Conservation (phyloP, 2,329 filamentous ascomycete genomes). For the Aspergillus sp. region DNA sequence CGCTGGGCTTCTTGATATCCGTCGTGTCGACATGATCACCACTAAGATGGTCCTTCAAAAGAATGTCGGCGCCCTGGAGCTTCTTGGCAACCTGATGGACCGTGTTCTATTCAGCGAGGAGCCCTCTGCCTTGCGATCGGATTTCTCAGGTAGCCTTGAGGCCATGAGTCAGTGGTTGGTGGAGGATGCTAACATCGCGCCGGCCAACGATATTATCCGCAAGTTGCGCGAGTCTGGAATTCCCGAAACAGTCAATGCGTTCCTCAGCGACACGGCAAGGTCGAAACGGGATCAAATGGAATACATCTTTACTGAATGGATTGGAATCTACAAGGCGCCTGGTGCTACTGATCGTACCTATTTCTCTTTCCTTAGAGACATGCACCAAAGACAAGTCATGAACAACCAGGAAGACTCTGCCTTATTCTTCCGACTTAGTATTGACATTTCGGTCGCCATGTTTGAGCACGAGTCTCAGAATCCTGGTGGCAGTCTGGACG, state of each 20-base stretch:
- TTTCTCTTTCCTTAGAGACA: slow-evolving; percentile 72
- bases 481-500: slow-evolving; percentile 54
- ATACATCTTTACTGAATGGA: slow-evolving; percentile 95
- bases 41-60: slow-evolving; percentile 65
- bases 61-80: slow-evolving; percentile 66
- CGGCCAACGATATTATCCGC: slow-evolving; percentile 64
- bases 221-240: slow-evolving; percentile 53
- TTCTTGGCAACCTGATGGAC: slow-evolving; percentile 73
- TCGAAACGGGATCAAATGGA: slow-evolving; percentile 76
- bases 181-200: slow-evolving; percentile 60
- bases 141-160: slow-evolving; percentile 77
- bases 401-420: slow-evolving; percentile 68
- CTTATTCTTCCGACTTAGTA: slow-evolving; percentile 69
- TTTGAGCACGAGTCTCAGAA: slow-evolving; percentile 65
- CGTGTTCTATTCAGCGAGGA: slow-evolving; percentile 70
- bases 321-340: slow-evolving; percentile 71
- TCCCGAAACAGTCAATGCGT: slow-evolving; percentile 48
- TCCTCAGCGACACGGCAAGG: slow-evolving; percentile 50
- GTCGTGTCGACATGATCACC: slow-evolving; percentile 63
- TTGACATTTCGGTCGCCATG: slow-evolving; percentile 70
- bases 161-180: slow-evolving; percentile 73
- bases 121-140: slow-evolving; percentile 70
- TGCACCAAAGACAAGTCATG: slow-evolving; percentile 68
- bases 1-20: slow-evolving; percentile 54
- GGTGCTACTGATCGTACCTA: slow-evolving; percentile 66